These are phyloP conservation scores for Cyberlindnera lachancei DNA, from an alignment of 805 yeast species.

Conservation along the genomic window DNA sequence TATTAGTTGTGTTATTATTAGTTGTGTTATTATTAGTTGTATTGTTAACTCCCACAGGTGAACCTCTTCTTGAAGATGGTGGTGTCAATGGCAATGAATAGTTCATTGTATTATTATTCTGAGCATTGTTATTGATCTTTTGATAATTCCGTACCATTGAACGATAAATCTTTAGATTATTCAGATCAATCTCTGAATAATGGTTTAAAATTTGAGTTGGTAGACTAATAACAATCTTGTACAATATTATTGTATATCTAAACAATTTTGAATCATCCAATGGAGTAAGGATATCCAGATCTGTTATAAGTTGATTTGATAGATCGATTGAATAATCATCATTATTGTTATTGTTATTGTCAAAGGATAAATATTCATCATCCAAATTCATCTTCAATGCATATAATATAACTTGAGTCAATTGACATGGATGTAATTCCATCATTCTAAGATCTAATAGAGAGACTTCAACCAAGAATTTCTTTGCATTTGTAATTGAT, in stretches of 20 bases:
- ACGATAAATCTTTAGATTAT: too few relatives aligned
- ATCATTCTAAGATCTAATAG: conserved; percentile 40
- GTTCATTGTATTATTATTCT: too few relatives aligned
- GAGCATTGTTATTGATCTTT: too few relatives aligned
- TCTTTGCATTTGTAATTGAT: conserved; percentile 39
- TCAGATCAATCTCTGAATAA: too few relatives aligned
- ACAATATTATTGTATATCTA: conserved; percentile 8
- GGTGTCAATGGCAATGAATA: conserved; percentile 19
- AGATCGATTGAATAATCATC: too few relatives aligned
- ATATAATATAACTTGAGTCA: conserved; percentile 18
- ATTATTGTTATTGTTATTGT: too few relatives aligned
- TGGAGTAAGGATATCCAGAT: too few relatives aligned
- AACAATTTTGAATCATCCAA: conserved; percentile 2
- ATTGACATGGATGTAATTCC: conserved; percentile 27
- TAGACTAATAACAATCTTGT: conserved; percentile 7
- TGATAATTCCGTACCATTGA: too few relatives aligned
- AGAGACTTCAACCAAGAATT: conserved; percentile 41
- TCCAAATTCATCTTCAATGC: conserved; percentile 7
- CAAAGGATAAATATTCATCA: too few relatives aligned
- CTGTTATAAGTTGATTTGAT: too few relatives aligned
- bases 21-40: too few relatives aligned
- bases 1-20: too few relatives aligned
- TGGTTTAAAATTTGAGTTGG: conserved; percentile 8
- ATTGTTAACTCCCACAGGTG: conserved; percentile 24
- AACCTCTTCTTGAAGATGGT: conserved; percentile 22